phyloP scores from a whole-genome alignment of 768 basidiomycete genomes.

The Mycena latifolia region DNA sequence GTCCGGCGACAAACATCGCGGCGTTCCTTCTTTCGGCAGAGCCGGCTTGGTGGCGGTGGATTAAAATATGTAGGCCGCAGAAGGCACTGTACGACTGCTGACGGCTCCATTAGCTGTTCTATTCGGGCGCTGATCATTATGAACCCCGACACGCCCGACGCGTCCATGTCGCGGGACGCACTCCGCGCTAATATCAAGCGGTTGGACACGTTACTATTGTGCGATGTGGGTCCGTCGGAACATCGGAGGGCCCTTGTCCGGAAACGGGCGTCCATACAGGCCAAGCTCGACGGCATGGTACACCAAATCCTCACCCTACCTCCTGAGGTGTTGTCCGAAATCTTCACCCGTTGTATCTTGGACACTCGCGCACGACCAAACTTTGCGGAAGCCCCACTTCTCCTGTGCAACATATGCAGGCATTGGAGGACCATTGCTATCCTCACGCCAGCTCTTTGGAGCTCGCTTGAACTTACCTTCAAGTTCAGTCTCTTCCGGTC shows the following conservation, averaged over 20 bases:
- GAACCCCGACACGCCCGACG: not conserved
- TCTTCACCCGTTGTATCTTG: constrained; percentile 8
- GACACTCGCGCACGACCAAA: constrained; percentile 12
- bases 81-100: not conserved
- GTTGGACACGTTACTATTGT: constrained; percentile 4
- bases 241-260: not conserved
- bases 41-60: too few relatives aligned
- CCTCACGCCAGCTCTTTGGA: constrained; percentile 9
- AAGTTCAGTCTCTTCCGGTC: constrained; percentile 20
- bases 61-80: constrained; percentile 13
- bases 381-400: constrained; percentile 12
- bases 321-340: constrained; percentile 15
- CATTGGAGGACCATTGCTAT: constrained; percentile 13
- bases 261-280: constrained; percentile 6
- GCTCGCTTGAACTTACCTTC: constrained; percentile 8
- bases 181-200: not conserved
- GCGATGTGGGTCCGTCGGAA: constrained; percentile 12
- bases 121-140: not conserved
- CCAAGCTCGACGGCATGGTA: constrained; percentile 6
- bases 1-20: constrained; percentile 6
- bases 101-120: not conserved
- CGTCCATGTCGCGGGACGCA: not conserved
- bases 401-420: constrained; percentile 18
- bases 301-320: constrained; percentile 15
- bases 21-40: not conserved